These are phyloP conservation scores for Marchantia paleacea DNA, from an alignment of 225 moss, liverwort and hornwort species.

Conservation along the genomic window DNA sequence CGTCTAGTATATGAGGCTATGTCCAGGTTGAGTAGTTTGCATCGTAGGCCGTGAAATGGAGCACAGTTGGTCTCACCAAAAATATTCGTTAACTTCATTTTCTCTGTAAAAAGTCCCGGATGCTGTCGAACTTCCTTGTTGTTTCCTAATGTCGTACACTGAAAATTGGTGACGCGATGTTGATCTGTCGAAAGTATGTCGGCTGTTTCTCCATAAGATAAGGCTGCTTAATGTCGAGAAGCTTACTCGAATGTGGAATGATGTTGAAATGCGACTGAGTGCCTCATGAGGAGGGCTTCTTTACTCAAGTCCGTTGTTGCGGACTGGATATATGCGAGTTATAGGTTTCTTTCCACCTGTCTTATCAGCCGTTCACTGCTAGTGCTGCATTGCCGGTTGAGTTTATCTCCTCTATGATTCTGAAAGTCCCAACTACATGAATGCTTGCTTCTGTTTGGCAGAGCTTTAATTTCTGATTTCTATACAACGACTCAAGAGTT, in stretches of 20 bases:
- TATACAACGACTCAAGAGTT: conserved; percentile 21
- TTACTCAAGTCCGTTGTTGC: not conserved
- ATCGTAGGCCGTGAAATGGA: not conserved
- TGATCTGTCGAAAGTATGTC: not conserved
- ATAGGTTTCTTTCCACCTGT: not conserved
- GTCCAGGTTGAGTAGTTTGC: not conserved
- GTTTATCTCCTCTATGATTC: not conserved
- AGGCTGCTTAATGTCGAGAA: not conserved
- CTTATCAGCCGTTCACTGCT: conserved; percentile 1
- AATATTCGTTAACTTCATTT: not conserved
- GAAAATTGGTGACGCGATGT: not conserved
- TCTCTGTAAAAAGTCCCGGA: not conserved
- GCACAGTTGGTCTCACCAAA: not conserved
- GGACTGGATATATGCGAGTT: not conserved
- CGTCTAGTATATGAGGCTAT: not conserved
- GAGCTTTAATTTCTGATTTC: conserved; percentile 20
- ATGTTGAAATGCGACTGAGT: not conserved
- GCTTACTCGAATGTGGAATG: not conserved
- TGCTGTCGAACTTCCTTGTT: not conserved
- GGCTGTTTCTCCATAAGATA: not conserved
- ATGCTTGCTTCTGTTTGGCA: conserved; percentile 29
- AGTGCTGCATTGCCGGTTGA: conserved; percentile 8
- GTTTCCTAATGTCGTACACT: not conserved
- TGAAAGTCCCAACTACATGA: conserved; percentile 16
- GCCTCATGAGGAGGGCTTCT: not conserved